These are phyloP conservation scores for Abrus precatorius DNA, from an alignment of 306 rosid genomes.

Conservation along the genomic window DNA sequence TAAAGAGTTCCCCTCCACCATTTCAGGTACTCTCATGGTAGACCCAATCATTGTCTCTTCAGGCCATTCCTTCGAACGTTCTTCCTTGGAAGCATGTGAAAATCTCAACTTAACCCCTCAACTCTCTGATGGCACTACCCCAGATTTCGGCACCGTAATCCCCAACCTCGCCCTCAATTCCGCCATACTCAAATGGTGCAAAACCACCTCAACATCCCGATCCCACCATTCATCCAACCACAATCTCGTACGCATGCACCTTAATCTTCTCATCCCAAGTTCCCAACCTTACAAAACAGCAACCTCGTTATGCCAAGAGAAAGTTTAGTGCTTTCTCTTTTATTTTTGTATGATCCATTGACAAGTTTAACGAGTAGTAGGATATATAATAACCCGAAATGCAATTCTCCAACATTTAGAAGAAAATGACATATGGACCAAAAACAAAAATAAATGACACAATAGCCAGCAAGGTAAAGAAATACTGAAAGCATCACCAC, in stretches of 20 bases:
- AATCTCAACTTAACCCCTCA: constrained; percentile 62
- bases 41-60: constrained; percentile 94
- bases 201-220: constrained; percentile 40
- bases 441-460: no score
- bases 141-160: constrained; percentile 79
- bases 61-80: constrained; percentile 86
- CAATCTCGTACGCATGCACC: constrained; percentile 57
- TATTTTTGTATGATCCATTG: no score
- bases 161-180: constrained; percentile 87
- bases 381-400: no score
- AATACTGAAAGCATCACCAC: no score
- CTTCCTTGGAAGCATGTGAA: constrained; percentile 67
- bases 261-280: constrained; percentile 44
- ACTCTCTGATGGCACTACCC: constrained; percentile 64
- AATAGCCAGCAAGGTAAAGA: no score
- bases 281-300: neutral
- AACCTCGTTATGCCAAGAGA: no score
- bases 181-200: constrained; percentile 80
- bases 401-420: no score
- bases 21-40: constrained; percentile 75
- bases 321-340: no score
- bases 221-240: constrained; percentile 56
- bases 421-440: no score
- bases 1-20: constrained; percentile 81
- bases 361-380: no score